A percentile compares a stretch with the other conserved stretches of the same genome.
These are phyloP conservation scores for Solanum hybrid DNA, from an alignment of 305 asterid genomes.

Conservation along the genomic window DNA sequence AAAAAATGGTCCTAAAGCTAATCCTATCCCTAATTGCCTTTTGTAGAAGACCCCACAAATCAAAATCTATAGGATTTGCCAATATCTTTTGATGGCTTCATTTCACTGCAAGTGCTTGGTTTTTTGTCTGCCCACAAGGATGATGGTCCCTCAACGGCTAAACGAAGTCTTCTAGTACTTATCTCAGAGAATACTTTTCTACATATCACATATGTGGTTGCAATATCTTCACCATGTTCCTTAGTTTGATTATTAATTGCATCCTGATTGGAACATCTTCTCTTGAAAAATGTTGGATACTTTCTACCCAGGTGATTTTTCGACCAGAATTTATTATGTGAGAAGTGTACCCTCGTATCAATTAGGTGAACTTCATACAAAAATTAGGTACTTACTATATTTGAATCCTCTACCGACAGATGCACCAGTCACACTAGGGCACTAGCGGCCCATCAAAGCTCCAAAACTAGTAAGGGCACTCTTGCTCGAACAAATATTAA, in stretches of 20 bases:
- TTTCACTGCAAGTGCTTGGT: background rate
- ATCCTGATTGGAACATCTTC: background rate
- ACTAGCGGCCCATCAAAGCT: background rate
- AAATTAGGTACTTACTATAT: background rate
- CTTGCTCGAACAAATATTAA: background rate
- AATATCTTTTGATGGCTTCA: constrained; percentile 5
- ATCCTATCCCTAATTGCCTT: background rate
- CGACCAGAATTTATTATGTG: background rate
- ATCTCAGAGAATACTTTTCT: background rate
- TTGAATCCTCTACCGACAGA: background rate
- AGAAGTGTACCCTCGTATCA: background rate
- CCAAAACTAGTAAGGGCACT: background rate
- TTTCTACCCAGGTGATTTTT: background rate
- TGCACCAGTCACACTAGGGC: background rate
- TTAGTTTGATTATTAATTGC: background rate
- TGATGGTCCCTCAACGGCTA: constrained; percentile 2
- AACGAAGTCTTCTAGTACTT: background rate
- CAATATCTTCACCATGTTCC: background rate
- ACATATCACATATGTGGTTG: background rate
- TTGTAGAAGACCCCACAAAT: constrained; percentile 5
- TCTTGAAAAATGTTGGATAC: background rate
- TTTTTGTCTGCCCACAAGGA: background rate
- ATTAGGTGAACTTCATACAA: background rate
- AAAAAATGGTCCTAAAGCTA: background rate
- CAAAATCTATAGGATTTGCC: background rate